Evolutionary conservation across 1,284 basidiomycete genomes (phyloP).

Genomic region (Macrocybe sp.): DNA sequence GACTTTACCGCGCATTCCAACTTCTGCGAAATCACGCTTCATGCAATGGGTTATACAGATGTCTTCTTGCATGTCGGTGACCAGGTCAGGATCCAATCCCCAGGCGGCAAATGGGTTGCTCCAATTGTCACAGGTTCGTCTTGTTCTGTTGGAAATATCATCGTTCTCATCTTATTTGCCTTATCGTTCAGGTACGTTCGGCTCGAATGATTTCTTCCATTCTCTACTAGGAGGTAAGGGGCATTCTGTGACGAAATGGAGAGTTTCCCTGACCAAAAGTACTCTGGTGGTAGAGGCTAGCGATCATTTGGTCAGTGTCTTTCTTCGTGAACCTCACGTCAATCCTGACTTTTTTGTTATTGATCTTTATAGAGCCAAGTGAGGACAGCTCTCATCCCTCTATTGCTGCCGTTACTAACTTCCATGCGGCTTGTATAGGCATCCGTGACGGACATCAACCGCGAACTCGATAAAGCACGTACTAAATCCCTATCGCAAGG

Average conservation of each 20-base stretch:
- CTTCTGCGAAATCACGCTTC: slow-evolving; percentile 79
- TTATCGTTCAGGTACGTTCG: slow-evolving; percentile 62
- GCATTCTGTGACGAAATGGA: background rate
- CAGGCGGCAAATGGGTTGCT: slow-evolving; percentile 71
- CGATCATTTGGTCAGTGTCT: slow-evolving; percentile 57
- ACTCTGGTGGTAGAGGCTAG: slow-evolving; percentile 47
- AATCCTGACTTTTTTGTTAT: background rate
- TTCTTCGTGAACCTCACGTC: background rate
- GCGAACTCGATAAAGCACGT: slow-evolving; percentile 70
- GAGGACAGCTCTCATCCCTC: slow-evolving; percentile 5
- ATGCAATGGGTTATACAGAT: slow-evolving; percentile 67
- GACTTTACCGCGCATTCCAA: slow-evolving; percentile 90
- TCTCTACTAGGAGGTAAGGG: slow-evolving; percentile 62
- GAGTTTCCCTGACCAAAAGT: slow-evolving; percentile 4
- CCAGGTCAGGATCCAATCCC: slow-evolving; percentile 72
- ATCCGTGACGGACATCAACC: slow-evolving; percentile 85
- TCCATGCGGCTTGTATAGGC: slow-evolving; percentile 42
- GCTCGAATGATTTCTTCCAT: slow-evolving; percentile 82
- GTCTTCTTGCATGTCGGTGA: slow-evolving; percentile 93
- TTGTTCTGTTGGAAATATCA: background rate
- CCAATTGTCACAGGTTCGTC: slow-evolving; percentile 80
- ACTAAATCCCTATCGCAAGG: slow-evolving; percentile 32
- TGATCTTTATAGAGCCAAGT: slow-evolving; percentile 31
- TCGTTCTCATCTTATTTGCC: background rate
- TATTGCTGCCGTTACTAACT: background rate